Conservation (phyloP, 78 protist species). For the Chrysochromulina parva region DNA sequence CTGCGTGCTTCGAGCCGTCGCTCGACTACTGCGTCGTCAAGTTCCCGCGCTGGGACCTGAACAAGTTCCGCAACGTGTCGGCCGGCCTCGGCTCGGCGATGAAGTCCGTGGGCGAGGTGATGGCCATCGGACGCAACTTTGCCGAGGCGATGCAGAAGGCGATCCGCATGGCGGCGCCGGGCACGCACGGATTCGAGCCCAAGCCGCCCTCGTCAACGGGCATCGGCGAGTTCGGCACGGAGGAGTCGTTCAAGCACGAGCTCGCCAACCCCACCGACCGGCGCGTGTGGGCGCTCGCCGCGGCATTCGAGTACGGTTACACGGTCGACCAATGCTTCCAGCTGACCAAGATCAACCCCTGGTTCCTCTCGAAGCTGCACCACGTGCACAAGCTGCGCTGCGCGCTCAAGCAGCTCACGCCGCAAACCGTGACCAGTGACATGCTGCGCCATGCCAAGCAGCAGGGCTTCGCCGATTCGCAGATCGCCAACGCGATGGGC, state of each 20-base stretch:
- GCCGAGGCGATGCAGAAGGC: slow-evolving; percentile 93
- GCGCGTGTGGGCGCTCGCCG: slow-evolving; percentile 84
- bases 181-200: neutral
- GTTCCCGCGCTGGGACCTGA: slow-evolving; percentile 85
- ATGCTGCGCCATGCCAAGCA: neutral
- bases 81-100: slow-evolving; percentile 72
- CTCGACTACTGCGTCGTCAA: slow-evolving; percentile 92
- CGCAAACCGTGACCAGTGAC: neutral
- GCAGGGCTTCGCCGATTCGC: slow-evolving; percentile 29
- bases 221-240: too few species aligned
- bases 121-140: slow-evolving; percentile 94
- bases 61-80: slow-evolving; percentile 78
- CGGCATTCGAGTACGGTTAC: slow-evolving; percentile 75
- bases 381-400: slow-evolving; percentile 40
- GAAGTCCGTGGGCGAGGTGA: slow-evolving; percentile 97
- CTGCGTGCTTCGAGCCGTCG: slow-evolving; percentile 95
- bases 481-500: neutral
- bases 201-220: neutral
- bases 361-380: slow-evolving; percentile 88
- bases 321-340: slow-evolving; percentile 72
- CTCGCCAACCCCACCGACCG: slow-evolving; percentile 76
- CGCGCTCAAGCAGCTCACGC: neutral
- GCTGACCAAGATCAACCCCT: slow-evolving; percentile 86
- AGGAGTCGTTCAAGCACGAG: slow-evolving; percentile 49
- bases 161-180: slow-evolving; percentile 63